A percentile compares a stretch with the other conserved stretches of the same genome.
Evolutionary conservation across 164 flowering plant species (phyloP).

Genomic region (Stephania cephalantha): DNA sequence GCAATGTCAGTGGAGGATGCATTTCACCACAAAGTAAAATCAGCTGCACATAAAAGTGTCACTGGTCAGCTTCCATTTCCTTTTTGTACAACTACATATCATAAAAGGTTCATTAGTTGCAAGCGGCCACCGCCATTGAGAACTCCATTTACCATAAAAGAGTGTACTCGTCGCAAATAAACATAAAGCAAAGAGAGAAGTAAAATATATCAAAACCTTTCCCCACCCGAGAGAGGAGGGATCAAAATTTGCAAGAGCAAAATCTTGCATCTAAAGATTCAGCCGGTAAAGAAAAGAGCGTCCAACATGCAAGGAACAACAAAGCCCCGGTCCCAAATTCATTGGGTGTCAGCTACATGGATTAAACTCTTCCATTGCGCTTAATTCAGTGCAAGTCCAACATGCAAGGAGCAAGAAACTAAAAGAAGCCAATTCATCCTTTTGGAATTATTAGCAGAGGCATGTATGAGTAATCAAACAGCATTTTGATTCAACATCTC

Average conservation of each 20-base stretch:
- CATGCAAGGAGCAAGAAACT: not conserved
- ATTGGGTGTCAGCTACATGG: no score
- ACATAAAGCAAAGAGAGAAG: not conserved
- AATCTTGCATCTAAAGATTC: not conserved
- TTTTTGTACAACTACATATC: not conserved
- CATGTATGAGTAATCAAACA: not conserved
- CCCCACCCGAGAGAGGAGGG: not conserved
- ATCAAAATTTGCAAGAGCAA: not conserved
- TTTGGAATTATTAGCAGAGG: not conserved
- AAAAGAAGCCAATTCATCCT: not conserved
- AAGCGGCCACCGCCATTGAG: not conserved
- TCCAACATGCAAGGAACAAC: not conserved
- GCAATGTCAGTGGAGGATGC: slow-evolving; percentile 76
- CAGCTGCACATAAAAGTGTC: not conserved
- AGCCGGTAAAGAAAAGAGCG: not conserved
- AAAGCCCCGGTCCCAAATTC: not conserved
- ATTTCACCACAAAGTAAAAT: slow-evolving; percentile 19
- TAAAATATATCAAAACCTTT: not conserved
- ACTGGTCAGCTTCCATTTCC: slow-evolving; percentile 2
- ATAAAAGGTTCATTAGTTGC: not conserved
- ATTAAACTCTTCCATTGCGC: no score
- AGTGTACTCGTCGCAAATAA: not conserved
- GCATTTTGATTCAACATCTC: no score
- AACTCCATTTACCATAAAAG: not conserved
- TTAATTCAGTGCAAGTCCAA: not conserved